Base-by-base conservation (phyloP, 2,329 filamentous ascomycete species). In the Davidsoniella eucalypti region DNA sequence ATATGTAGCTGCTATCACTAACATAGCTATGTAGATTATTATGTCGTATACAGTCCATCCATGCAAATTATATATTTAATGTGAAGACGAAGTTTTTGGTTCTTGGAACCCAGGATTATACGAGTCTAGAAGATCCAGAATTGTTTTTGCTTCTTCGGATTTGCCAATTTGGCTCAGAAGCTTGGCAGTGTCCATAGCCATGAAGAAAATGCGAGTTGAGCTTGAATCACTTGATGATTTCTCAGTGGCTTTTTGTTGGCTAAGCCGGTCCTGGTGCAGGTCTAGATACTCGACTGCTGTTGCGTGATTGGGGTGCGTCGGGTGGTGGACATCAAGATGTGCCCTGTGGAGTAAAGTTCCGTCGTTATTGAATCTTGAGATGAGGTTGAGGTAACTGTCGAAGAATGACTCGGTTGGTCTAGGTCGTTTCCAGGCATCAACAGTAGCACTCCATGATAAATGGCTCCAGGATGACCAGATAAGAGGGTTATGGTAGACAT, bases 321-420 rank as follows among this genome's bases (percentile, higher is more conserved):
- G 75, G 56, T 78, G 75, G 51, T 73, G 65, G 1, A 79, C 64
- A 25, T 70, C 65, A 3, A 79, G 63, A 55, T 78, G 75, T 0
- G 75, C 74, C 29, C 65, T 63, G 46, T 75, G 69, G 6, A 76
- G 58, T 6, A 58, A 58, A 37, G 69, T 59, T 1, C 63, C 60
- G 21, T 57, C 37, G 8, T 36, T 57, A 4, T 60, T 55, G 14
- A 70, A 60, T 14, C 63, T 63, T 45, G 66, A 60, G 18, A 69
- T 70, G 4, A 73, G 64, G 39, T 66, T 64, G 37, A 72, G 64
- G 53, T 78, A 77, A 0, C 65, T 61, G 51, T 78, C 71, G 50
- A 76, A 79, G 0, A 74, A 61, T 5, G 61, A 55, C 17, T 67
- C 66, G 0, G 71, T 69, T 0, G 74, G 70, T 7, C 63, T 63